phyloP scores from a whole-genome alignment of 495 filamentous ascomycete genomes.

The Penicillium pancosmium region DNA sequence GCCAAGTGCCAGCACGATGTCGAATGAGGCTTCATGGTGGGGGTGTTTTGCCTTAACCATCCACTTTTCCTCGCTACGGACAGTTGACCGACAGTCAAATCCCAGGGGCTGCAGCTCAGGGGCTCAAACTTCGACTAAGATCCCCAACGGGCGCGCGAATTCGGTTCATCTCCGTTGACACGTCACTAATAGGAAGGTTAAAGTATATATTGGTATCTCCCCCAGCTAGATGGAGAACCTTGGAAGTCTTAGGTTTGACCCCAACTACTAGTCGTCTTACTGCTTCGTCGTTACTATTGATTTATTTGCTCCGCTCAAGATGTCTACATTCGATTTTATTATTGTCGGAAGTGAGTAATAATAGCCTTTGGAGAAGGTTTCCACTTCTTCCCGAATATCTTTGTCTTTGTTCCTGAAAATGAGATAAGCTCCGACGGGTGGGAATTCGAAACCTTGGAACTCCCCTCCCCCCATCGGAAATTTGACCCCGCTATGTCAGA shows the following conservation, averaged over 20 bases:
- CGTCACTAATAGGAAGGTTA: neutral
- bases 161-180: slow-evolving; percentile 1
- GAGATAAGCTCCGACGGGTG: neutral
- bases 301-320: neutral
- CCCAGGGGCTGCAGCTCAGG: neutral
- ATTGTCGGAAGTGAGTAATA: slow-evolving; percentile 52
- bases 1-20: slow-evolving; percentile 1
- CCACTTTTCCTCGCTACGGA: neutral
- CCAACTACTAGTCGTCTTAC: neutral
- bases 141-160: neutral
- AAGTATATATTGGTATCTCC: neutral
- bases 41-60: neutral
- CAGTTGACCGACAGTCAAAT: slow-evolving; percentile 5
- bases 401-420: neutral
- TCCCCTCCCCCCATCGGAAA: no score
- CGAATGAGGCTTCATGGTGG: neutral
- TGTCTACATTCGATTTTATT: slow-evolving; percentile 49
- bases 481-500: slow-evolving; percentile 3
- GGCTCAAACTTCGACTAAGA: neutral
- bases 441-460: neutral
- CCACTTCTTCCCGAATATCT: neutral
- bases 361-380: slow-evolving; percentile 2
- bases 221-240: neutral
- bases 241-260: neutral
- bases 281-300: neutral